Conservation (phyloP, 176 grass and related monocot genomes). For the Themeda triandra region DNA sequence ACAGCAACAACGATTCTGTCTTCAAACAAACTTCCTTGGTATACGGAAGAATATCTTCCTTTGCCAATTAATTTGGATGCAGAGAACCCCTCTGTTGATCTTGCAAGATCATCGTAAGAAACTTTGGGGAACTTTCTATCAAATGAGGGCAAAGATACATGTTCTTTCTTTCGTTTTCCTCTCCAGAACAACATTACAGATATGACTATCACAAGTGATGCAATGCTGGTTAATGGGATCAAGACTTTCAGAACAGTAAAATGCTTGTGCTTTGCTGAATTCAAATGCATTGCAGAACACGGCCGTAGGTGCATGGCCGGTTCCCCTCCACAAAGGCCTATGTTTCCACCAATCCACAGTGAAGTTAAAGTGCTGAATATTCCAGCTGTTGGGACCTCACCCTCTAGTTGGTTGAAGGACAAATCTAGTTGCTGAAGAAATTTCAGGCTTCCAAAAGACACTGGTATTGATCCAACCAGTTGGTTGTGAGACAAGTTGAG, state of each 20-base stretch:
- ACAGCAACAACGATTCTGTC: neutral
- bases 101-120: neutral
- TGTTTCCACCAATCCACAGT: neutral
- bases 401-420: constrained; percentile 21
- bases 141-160: neutral
- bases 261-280: neutral
- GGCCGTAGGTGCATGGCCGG: neutral
- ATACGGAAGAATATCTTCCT: neutral
- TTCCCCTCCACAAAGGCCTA: constrained; percentile 16
- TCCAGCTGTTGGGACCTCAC: constrained; percentile 17
- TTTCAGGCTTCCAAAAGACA: neutral
- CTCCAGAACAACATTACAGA: neutral
- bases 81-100: neutral
- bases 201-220: neutral
- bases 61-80: neutral
- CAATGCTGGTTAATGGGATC: neutral
- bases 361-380: constrained; percentile 23
- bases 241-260: neutral
- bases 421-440: constrained; percentile 14
- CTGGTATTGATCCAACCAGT: neutral
- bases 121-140: neutral
- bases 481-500: constrained; percentile 22
- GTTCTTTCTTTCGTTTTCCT: neutral
- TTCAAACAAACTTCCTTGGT: neutral
- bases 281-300: neutral